Evolutionary conservation across 345 rosid species (phyloP), one percentile per base, ranked within the genome.

Genomic region (Triadica sebifera): DNA sequence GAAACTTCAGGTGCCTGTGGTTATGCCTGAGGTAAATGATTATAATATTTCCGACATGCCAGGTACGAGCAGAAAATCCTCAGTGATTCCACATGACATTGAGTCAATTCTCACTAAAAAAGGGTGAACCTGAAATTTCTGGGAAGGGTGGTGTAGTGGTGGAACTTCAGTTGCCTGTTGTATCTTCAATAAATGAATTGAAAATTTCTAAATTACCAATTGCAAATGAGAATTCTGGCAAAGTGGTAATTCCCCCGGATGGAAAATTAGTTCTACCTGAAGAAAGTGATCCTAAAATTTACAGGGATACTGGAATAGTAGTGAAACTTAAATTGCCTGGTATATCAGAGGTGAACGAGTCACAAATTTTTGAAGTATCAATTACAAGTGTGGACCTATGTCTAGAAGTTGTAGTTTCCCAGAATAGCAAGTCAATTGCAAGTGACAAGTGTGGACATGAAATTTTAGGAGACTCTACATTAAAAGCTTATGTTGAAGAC

Each of bases 381-480:
- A 60, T 67, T 78, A 29, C 39, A 50, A 60, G 65, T 70, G 64
- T 74, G 70, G 70, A 37, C 37, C 72, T 73, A 46, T 72, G 57
- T 56, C 43, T 75, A 13, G 74, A 37, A 66, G 49, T 24, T 59
- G 41, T 67, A 29, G 59, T 56, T 29, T 7, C 75, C 47, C 83
- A 47, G 73, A 83, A 74, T 75, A 52, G 41, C 20, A 74, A 79
- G 58, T 70, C 78, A 56, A 56, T 38, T 74, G 59, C 66, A 69
- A 58, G 76, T 8, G 85, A 74, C 62, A 79, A n/a, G 34, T 45
- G 64, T 59, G 74, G 60, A 56, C 59, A 71, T 73, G 84, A 80
- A 78, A 72, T 65, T 62, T 72, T 80, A 50, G 79, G 69, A 69
- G 79, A 78, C 34, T 58, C 73, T 38, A 52, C 61, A 43, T 17